phyloP scores from a whole-genome alignment of 2,329 filamentous ascomycete species.

The Podosphaera xanthii region DNA sequence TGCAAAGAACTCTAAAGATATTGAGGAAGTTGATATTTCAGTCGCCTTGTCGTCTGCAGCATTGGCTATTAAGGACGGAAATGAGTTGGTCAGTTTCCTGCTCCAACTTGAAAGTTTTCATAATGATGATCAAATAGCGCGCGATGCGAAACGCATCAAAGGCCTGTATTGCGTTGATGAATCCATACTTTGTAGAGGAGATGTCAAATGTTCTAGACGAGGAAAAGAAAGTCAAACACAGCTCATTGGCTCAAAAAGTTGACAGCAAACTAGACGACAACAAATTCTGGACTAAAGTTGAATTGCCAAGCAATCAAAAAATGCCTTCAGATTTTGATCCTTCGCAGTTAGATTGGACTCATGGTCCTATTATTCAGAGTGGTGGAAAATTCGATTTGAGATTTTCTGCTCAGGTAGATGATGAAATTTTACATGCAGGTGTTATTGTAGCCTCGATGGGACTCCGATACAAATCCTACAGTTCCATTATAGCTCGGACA shows the following conservation, averaged over 20 bases:
- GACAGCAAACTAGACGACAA: constrained; percentile 77
- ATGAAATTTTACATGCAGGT: constrained; percentile 66
- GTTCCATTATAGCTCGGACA: constrained; percentile 74
- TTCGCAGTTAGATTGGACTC: constrained; percentile 77
- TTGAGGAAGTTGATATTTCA: constrained; percentile 73
- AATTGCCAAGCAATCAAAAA: constrained; percentile 47
- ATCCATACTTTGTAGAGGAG: constrained; percentile 90
- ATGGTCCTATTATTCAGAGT: constrained; percentile 79
- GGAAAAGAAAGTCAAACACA: constrained; percentile 93
- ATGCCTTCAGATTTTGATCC: constrained; percentile 73
- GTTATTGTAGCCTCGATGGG: constrained; percentile 87
- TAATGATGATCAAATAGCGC: constrained; percentile 24
- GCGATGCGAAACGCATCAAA: constrained; percentile 86
- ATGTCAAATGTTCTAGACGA: constrained; percentile 92
- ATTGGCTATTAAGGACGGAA: constrained; percentile 85
- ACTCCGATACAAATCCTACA: constrained; percentile 87
- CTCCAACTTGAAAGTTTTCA: background rate
- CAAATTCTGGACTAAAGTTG: constrained; percentile 74
- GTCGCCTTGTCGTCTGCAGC: constrained; percentile 60
- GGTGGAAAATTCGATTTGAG: constrained; percentile 87
- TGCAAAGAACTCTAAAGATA: constrained; percentile 54
- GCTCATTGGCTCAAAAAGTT: constrained; percentile 63
- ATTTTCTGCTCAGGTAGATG: constrained; percentile 55
- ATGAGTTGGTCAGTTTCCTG: constrained; percentile 41
- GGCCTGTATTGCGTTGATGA: constrained; percentile 84